Percentiles rank a stretch among this genome's conserved stretches.
These are phyloP conservation scores for Russula vinacea DNA, from an alignment of 768 basidiomycete genomes.

Conservation along the genomic window DNA sequence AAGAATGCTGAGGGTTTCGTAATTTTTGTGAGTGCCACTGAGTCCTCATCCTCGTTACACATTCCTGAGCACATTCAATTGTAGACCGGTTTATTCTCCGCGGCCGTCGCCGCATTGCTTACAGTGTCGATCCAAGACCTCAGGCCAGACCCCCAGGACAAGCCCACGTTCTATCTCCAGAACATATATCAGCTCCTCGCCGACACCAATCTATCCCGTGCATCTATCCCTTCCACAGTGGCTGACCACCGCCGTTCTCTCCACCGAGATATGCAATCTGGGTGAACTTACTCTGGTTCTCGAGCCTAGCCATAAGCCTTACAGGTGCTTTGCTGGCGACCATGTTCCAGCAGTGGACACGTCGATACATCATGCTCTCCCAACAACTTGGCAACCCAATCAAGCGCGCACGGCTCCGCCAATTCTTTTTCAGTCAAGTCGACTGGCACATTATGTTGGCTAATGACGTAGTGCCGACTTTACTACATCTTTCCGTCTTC, in stretches of 20 bases:
- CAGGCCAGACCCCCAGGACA: neutral
- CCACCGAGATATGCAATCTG: neutral
- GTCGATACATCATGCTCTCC: neutral
- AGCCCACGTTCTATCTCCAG: neutral
- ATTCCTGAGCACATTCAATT: neutral
- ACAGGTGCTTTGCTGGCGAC: conserved; percentile 4
- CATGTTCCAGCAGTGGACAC: neutral
- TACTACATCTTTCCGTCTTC: conserved; percentile 11
- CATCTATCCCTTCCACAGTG: neutral
- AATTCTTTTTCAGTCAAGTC: neutral
- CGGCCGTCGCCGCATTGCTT: neutral
- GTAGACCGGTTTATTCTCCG: neutral
- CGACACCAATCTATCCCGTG: neutral
- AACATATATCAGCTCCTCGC: neutral
- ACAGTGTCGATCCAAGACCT: neutral
- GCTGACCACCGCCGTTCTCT: neutral
- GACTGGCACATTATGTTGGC: neutral
- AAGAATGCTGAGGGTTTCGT: neutral
- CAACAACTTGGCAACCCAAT: neutral
- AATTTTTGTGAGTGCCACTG: conserved; percentile 4
- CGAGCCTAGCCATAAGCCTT: neutral
- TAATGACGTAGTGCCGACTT: conserved; percentile 4
- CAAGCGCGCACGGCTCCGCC: conserved; percentile 10
- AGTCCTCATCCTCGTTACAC: neutral
- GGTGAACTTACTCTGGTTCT: conserved; percentile 10